These are phyloP conservation scores for Streptanthus diversifolius DNA, from an alignment of 345 rosid species.

Conservation along the genomic window DNA sequence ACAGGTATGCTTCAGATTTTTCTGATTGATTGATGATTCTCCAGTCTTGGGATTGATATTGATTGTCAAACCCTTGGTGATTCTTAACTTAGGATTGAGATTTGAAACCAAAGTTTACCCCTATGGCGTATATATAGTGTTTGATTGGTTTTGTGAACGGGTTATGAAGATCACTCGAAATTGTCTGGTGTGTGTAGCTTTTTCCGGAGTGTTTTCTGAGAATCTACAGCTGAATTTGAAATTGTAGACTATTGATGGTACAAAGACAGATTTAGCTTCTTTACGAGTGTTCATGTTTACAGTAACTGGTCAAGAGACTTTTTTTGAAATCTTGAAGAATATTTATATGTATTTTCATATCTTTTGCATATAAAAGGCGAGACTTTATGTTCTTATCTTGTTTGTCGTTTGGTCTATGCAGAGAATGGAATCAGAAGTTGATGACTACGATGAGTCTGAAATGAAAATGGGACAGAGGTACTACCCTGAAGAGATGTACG, in stretches of 20 bases:
- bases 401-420: constrained; percentile 27
- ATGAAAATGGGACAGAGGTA: constrained; percentile 47
- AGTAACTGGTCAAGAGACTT: not conserved
- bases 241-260: not conserved
- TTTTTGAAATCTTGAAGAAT: not conserved
- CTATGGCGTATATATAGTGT: not conserved
- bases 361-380: not conserved
- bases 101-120: not conserved
- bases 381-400: not conserved
- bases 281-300: not conserved
- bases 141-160: not conserved
- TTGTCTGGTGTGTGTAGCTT: not conserved
- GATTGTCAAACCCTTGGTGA: too few species aligned
- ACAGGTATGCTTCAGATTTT: constrained; percentile 39
- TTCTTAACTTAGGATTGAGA: not conserved
- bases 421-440: constrained; percentile 48
- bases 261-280: not conserved
- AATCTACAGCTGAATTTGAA: not conserved
- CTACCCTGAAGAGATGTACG: constrained; percentile 61
- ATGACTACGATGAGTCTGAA: constrained; percentile 52
- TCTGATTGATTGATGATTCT: not conserved
- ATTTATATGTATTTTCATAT: not conserved
- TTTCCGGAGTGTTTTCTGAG: not conserved
- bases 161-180: not conserved
- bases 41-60: too few species aligned